phyloP scores from a whole-genome alignment of 441 rosid genomes.

The Corymbia citriodora region DNA sequence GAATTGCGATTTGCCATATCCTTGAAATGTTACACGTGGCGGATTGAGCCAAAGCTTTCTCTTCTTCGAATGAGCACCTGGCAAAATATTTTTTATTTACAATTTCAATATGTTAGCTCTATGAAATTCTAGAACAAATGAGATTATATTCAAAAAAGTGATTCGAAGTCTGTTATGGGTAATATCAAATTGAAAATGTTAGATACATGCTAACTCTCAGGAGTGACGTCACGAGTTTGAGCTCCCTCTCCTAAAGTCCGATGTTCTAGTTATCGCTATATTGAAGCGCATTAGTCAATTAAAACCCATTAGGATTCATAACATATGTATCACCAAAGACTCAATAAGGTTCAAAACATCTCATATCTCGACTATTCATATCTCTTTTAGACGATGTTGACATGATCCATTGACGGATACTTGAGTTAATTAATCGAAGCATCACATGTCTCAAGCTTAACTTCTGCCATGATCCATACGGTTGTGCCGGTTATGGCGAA shows the following conservation, averaged over 20 bases:
- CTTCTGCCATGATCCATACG: neutral
- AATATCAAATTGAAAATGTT: neutral
- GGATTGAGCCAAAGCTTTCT: neutral
- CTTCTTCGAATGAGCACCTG: neutral
- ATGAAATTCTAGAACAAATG: neutral
- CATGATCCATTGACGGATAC: accelerated
- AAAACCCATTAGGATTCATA: neutral
- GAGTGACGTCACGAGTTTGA: neutral
- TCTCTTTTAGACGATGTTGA: accelerated
- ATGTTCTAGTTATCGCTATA: neutral
- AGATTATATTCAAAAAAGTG: neutral
- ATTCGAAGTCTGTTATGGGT: accelerated
- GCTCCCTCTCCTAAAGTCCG: neutral
- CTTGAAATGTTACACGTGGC: neutral
- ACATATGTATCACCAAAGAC: neutral
- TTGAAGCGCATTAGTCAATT: neutral
- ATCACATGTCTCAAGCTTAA: neutral
- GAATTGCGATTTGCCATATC: neutral
- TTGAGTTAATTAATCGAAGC: neutral
- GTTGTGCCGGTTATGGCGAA: too few species aligned
- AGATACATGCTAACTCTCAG: accelerated
- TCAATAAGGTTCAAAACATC: neutral
- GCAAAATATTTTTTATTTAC: neutral
- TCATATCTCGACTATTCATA: neutral
- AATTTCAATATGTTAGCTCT: neutral